Base-by-base conservation (phyloP, 192 early-diverging fungal species). In the Coemansia sp. region DNA sequence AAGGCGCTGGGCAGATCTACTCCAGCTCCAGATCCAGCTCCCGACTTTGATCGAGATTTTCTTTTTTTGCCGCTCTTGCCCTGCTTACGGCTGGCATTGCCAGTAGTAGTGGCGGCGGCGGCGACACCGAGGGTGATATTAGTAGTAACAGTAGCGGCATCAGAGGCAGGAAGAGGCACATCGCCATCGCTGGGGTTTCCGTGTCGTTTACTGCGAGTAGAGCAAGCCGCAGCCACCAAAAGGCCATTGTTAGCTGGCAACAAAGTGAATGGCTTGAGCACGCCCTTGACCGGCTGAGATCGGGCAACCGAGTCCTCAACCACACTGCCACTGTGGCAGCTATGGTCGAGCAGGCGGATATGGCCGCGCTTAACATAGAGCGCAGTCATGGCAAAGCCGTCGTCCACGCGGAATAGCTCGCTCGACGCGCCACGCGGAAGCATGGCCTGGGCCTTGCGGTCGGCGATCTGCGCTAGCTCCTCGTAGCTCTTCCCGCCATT, bases 351-450 rank as follows among this genome's bases (percentile, higher is more conserved):
- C 17, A 70, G 55, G 29, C 73, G 67, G 55, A 82, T 82, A 69
- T 77, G 80, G 11, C 80, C 80, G 48, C 73, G 73, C 46, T 75
- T 68, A 53, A 82, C 80, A 39, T 76, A 82, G 48, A 82, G 69
- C n/a, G 80, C 73, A 10, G 80, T 82, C 80, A 82, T 71, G 12
- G 72, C 61, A 51, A 74, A 82, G 15, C 70, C 63, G 0, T 69
- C 59, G 37, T 82, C 73, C 17, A 77, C 66, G 15, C 51, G 51
- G 51, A 55, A 55, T 6, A 82, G 75, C 9, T 77, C 80, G 14
- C 68, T 63, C 60, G 80, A 77, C 21, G 80, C 80, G 10, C 80
- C 80, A 19, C 74, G 75, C 1, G 80, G 80, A 69, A 82, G 72
- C 72, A 82, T 32, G 5, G 75, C 69, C 45, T 66, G 55, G 7